Conservation (phyloP, 2,329 filamentous ascomycete species). For the Clonostachys sp. region DNA sequence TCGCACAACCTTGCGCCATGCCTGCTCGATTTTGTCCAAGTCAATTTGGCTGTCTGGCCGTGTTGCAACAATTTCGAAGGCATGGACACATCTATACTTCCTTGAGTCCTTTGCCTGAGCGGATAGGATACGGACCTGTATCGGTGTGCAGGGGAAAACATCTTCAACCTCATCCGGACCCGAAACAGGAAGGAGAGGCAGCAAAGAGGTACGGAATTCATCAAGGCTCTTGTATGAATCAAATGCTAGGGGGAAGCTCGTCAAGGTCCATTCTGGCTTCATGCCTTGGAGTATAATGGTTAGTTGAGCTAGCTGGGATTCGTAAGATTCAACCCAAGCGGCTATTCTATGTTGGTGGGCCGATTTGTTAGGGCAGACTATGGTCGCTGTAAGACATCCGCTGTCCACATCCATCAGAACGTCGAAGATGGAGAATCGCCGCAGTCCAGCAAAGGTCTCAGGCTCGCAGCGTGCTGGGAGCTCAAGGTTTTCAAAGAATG, state of each 20-base stretch:
- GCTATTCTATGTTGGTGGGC: not conserved
- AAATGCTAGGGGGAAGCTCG: constrained; percentile 16
- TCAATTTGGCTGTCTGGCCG: too few relatives aligned
- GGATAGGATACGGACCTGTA: constrained; percentile 22
- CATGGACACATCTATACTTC: too few relatives aligned
- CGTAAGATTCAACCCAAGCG: not conserved
- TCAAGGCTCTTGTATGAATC: constrained; percentile 3
- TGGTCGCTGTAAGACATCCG: not conserved
- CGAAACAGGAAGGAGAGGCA: not conserved
- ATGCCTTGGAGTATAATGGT: not conserved
- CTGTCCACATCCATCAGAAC: constrained; percentile 4
- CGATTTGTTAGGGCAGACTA: constrained; percentile 1
- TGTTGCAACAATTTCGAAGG: too few relatives aligned
- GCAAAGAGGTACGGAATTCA: constrained; percentile 1
- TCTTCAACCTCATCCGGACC: constrained; percentile 12
- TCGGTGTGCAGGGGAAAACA: constrained; percentile 19
- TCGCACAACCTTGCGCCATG: constrained; percentile 5
- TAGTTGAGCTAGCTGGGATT: not conserved
- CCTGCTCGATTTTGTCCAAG: not conserved
- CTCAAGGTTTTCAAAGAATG: not conserved
- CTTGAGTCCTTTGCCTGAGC: constrained; percentile 11
- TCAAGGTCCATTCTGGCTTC: constrained; percentile 10
- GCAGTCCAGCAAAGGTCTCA: not conserved
- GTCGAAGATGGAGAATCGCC: constrained; percentile 4
- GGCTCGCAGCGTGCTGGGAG: not conserved